Conservation (phyloP, 2,329 filamentous ascomycete genomes). For the Clonostachys solani region DNA sequence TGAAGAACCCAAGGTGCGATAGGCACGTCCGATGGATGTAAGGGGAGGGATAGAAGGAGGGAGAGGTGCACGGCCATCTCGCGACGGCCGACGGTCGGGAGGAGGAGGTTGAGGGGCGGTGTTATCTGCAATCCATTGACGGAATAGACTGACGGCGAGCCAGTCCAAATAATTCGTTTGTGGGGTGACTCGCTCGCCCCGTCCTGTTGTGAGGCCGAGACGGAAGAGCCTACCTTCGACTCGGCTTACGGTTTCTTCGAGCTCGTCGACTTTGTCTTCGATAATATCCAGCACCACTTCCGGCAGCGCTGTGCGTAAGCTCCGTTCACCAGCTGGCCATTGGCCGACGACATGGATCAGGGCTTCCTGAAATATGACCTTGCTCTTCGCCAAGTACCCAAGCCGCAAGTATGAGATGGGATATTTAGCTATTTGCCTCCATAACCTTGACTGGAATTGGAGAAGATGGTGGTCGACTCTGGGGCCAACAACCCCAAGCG, state of each 20-base stretch:
- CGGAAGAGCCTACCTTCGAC: slow-evolving; percentile 81
- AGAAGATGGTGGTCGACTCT: slow-evolving; percentile 91
- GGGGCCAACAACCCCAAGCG: slow-evolving; percentile 79
- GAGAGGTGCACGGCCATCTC: slow-evolving; percentile 24
- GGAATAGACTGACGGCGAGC: slow-evolving; percentile 81
- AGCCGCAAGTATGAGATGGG: slow-evolving; percentile 88
- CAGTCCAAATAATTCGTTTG: slow-evolving; percentile 81
- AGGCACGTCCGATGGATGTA: slow-evolving; percentile 66
- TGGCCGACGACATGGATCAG: slow-evolving; percentile 92
- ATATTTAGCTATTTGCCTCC: slow-evolving; percentile 96
- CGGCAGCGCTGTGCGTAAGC: slow-evolving; percentile 70
- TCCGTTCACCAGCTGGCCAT: slow-evolving; percentile 79
- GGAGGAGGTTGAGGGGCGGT: slow-evolving; percentile 62
- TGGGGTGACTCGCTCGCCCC: slow-evolving; percentile 80
- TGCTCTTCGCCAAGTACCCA: slow-evolving; percentile 78
- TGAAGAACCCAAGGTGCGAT: slow-evolving; percentile 68
- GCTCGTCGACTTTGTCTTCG: slow-evolving; percentile 90
- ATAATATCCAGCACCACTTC: slow-evolving; percentile 80
- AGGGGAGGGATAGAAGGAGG: slow-evolving; percentile 39
- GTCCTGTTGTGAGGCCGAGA: slow-evolving; percentile 70
- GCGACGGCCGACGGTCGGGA: slow-evolving; percentile 13
- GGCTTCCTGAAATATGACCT: slow-evolving; percentile 81
- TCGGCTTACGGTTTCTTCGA: slow-evolving; percentile 76
- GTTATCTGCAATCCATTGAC: slow-evolving; percentile 91
- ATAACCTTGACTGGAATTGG: slow-evolving; percentile 84